Base-by-base conservation (phyloP, 2,329 filamentous ascomycete species). In the Colletotrichum sp. region DNA sequence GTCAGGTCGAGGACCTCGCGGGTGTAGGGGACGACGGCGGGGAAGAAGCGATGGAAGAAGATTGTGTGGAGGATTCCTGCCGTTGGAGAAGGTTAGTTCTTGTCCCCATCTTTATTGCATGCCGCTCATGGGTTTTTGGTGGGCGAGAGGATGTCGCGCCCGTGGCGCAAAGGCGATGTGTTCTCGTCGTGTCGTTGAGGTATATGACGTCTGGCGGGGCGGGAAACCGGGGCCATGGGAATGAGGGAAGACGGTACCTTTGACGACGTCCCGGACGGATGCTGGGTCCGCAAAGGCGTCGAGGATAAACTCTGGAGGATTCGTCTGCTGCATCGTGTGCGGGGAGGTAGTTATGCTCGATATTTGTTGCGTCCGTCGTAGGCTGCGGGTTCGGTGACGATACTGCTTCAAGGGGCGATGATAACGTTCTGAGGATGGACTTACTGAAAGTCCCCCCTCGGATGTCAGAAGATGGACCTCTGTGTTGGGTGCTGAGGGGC, bases 21-120 rank as follows among this genome's bases (percentile, higher is more conserved):
- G 78, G 95, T 96, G 78, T 92, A 91, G 8, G 97, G 96, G 57
- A 92, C 89, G 80, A 98, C 91, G 75, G 95, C 93, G 73, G 95
- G 95, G 89, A 99, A 98, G 91, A 96, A 98, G 82, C 97, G 94
- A 88, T 98, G 96, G 90, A 99, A 99, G 92, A 99, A 99, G 85
- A 99, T 98, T 67, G 96, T 98, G 85, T 98, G 96, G 66, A 99
- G 91, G 84, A 98, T 95, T 78, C 95, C 96, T 98, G 81, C 49
- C 15, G 69, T 49, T 10, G 34, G 7, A 8, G 15, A 28, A 55
- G 39, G 15, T 75, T 62, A 24, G 18, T 34, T n/a, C 44, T 21
- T 28, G 16, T 68, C n/a, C 39, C 24, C 28, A 62, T 62, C 32
- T 6, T 18, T 62, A 16, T 9, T 28, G 21, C 55, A 28, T 28